These are phyloP conservation scores for Trametes sp. DNA, from an alignment of 1,284 basidiomycete genomes.

Conservation along the genomic window DNA sequence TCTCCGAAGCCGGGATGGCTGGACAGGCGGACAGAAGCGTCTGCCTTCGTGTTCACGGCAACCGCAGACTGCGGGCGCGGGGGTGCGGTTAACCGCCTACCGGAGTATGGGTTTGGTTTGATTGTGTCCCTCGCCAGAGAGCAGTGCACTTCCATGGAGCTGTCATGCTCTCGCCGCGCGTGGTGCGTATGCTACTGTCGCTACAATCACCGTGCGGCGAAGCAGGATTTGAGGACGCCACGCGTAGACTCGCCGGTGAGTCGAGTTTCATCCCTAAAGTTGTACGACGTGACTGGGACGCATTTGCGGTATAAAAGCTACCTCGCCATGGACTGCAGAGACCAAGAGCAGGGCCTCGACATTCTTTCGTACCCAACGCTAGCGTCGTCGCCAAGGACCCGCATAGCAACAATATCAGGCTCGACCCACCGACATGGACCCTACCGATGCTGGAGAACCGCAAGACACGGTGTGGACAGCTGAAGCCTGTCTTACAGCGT, in stretches of 20 bases:
- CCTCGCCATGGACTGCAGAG: background rate
- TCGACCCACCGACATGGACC: background rate
- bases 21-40: background rate
- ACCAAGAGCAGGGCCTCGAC: background rate
- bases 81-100: background rate
- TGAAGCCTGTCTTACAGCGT: constrained; percentile 12
- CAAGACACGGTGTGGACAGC: background rate
- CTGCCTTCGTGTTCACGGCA: background rate
- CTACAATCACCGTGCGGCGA: background rate
- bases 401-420: background rate
- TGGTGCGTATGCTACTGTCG: background rate
- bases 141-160: constrained; percentile 2
- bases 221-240: background rate
- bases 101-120: background rate
- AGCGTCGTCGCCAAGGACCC: background rate
- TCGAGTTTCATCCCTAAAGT: background rate
- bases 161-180: background rate
- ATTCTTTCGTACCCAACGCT: background rate
- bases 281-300: background rate
- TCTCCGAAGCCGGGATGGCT: background rate
- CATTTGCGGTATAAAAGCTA: background rate
- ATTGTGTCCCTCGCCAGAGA: constrained; percentile 1
- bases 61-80: background rate
- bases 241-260: background rate
- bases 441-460: background rate